A percentile compares a stretch with the other conserved stretches of the same genome.
phyloP scores from a whole-genome alignment of 129 eudicot species.

The Rutidosis leptorrhynchoides region DNA sequence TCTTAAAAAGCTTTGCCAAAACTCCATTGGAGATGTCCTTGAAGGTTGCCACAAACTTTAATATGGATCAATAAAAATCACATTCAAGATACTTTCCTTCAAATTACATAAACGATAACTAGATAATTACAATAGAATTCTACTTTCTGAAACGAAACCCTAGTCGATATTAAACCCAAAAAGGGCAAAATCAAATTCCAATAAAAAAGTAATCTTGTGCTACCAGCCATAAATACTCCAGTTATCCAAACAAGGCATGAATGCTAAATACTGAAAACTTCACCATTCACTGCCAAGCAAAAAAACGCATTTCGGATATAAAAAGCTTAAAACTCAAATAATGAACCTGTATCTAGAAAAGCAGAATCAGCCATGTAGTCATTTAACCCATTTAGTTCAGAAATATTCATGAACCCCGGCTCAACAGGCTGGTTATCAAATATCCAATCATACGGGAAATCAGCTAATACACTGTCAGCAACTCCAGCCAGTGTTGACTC shows the following conservation, averaged over 20 bases:
- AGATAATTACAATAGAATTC: conserved; percentile 11
- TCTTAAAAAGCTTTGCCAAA: background rate
- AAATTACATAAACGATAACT: conserved; percentile 12
- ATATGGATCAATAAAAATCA: background rate
- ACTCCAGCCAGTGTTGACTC: conserved; percentile 17
- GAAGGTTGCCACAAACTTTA: background rate
- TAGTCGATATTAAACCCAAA: conserved; percentile 20
- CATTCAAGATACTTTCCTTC: background rate
- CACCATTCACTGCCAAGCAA: conserved; percentile 23
- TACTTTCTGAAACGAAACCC: conserved; percentile 5
- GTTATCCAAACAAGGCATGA: conserved; percentile 31
- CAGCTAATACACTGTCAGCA: conserved; percentile 20
- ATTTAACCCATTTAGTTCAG: conserved; percentile 23
- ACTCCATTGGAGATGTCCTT: background rate
- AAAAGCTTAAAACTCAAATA: conserved; percentile 42
- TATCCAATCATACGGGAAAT: conserved; percentile 51
- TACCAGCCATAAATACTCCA: conserved; percentile 21
- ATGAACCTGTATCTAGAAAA: conserved; percentile 41
- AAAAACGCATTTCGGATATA: conserved; percentile 17
- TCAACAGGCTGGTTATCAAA: conserved; percentile 41
- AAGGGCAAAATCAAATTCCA: conserved; percentile 5
- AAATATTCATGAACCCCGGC: conserved; percentile 32
- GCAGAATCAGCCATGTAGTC: conserved; percentile 41
- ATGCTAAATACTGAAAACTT: conserved; percentile 14
- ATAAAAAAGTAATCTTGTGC: background rate